Percentiles rank a stretch among this genome's conserved stretches.
Conservation (phyloP, 1,284 basidiomycete genomes). For the Trametes polyzona region DNA sequence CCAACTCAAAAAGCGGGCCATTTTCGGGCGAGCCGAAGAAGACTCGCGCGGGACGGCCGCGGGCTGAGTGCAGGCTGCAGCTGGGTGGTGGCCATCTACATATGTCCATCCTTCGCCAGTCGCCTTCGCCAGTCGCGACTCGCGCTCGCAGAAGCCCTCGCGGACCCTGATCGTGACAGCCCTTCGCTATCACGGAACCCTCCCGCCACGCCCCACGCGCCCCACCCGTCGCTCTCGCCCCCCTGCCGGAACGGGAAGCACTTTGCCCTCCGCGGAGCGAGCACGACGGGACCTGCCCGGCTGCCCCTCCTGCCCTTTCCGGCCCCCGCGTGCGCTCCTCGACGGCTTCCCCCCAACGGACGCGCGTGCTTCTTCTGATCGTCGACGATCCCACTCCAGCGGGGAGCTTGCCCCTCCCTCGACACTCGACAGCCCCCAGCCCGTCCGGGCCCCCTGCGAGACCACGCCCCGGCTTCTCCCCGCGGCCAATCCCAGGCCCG, state of each 20-base stretch:
- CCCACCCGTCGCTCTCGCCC: not conserved
- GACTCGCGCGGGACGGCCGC: not conserved
- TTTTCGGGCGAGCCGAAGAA: not conserved
- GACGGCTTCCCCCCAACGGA: not conserved
- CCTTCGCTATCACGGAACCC: constrained; percentile 26
- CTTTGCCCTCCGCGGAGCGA: constrained; percentile 18
- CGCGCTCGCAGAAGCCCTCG: not conserved
- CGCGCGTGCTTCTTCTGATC: constrained; percentile 16
- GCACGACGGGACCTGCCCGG: not conserved
- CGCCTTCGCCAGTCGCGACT: no score
- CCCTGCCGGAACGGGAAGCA: constrained; percentile 10
- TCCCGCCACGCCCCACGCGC: constrained; percentile 2
- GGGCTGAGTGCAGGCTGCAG: no score
- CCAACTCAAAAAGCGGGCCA: no score
- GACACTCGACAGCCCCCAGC: no score
- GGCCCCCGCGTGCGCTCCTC: not conserved
- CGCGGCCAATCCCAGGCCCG: constrained; percentile 12
- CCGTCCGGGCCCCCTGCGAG: not conserved
- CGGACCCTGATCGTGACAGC: constrained; percentile 9
- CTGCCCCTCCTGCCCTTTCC: not conserved
- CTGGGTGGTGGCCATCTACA: no score
- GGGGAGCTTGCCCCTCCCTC: no score
- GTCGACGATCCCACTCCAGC: constrained; percentile 6
- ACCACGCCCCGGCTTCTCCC: not conserved
- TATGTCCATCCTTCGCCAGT: no score